Evolutionary conservation across 2,329 filamentous ascomycete species (phyloP), one percentile per base, ranked within the genome.

Genomic region (Aspergillus thermomutatus): DNA sequence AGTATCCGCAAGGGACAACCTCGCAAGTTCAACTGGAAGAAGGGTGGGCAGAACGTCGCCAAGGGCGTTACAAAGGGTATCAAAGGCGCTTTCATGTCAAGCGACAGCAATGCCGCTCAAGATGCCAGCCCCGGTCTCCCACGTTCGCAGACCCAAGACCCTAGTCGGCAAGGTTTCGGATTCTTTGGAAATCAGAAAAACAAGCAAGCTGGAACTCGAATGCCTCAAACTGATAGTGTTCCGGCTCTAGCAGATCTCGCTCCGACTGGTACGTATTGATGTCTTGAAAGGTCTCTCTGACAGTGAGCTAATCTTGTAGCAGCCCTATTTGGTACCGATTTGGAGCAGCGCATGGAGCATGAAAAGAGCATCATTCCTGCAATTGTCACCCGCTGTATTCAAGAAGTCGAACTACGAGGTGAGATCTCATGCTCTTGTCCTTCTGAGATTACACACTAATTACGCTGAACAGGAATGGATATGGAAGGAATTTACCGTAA

Each of bases 1-100:
- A 95, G 94, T 67, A 95, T 97, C 60, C 87, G 92, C 66, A 97
- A 97, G 77, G 92, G 90, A 28, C 92, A 96, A 71, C 87, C 89
- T 53, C 96, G 92, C 79, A 97, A 97, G 74, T 97, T 97, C 77
- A 96, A 96, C 77, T 97, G 94, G 92, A 96, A 97, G 82, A 96
- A 95, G 80, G 92, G 92, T 41, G 91, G 91, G 41, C 93, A 96
- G 76, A 92, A 90, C 55, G 88, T 97, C 66, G 92, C 92, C 27
- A 96, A 97, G 75, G 93, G 92, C 69, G 90, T 97, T 52, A 89
- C 90, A 59, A 97, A 97, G 79, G 92, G 92, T 52, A 87, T 97
- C 73, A 96, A 96, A 75, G 90, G 92, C 54, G 92, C 92, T 5
- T 95, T 97, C 58, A 88, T 87, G 50, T 88, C 88, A 47, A 85